Percentiles rank a stretch among this genome's conserved stretches.
phyloP scores from a whole-genome alignment of 768 basidiomycete species.

The Baorangia bicolor region DNA sequence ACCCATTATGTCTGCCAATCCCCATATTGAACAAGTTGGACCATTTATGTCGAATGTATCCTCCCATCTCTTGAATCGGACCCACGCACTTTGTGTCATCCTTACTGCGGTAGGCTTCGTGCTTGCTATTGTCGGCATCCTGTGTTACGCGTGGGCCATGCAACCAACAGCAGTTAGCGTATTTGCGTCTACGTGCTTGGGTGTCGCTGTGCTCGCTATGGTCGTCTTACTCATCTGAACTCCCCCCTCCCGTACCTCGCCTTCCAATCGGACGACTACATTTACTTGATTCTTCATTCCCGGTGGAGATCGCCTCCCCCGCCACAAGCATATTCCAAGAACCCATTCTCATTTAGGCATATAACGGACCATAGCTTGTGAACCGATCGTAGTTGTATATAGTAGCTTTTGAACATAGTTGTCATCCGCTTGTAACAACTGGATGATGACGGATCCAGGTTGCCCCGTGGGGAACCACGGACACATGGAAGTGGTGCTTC shows the following conservation, averaged over 20 bases:
- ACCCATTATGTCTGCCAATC: constrained; percentile 42
- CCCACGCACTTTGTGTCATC: constrained; percentile 48
- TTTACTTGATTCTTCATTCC: not conserved
- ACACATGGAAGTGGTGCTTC: not conserved
- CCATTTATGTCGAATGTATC: constrained; percentile 41
- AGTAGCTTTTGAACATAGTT: not conserved
- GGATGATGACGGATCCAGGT: not conserved
- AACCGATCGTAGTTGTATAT: not conserved
- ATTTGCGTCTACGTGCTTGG: constrained; percentile 42
- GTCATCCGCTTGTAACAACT: not conserved
- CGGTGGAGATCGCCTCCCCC: not conserved
- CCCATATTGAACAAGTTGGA: constrained; percentile 53
- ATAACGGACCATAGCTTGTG: not conserved
- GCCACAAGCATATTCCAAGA: not conserved
- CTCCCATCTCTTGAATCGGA: constrained; percentile 46
- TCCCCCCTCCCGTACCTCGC: too few relatives aligned
- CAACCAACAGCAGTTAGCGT: constrained; percentile 46
- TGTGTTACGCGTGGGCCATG: constrained; percentile 51
- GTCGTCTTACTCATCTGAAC: constrained; percentile 10
- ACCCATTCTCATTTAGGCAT: not conserved
- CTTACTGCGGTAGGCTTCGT: constrained; percentile 49
- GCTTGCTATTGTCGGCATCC: constrained; percentile 48
- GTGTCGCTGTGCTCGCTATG: constrained; percentile 31
- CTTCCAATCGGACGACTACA: not conserved
- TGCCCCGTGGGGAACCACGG: not conserved